Conservation (phyloP, 345 rosid genomes). For the Citrus maxima region DNA sequence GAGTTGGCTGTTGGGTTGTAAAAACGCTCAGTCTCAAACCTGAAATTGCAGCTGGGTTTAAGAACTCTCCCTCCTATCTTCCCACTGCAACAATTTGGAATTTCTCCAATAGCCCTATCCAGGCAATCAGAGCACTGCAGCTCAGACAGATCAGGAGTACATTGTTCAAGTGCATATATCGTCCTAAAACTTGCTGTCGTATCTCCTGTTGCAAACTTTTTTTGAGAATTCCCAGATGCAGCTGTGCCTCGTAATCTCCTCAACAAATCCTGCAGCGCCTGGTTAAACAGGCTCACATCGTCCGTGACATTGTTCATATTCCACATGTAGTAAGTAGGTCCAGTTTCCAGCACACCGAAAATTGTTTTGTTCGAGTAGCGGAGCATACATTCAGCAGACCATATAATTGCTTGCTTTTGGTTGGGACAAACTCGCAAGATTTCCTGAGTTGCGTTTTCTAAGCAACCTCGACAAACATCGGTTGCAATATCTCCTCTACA, state of each 20-base stretch:
- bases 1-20: neutral
- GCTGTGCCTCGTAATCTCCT: conserved; percentile 5
- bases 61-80: conserved; percentile 9
- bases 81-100: conserved; percentile 11
- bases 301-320: neutral
- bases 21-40: conserved; percentile 11
- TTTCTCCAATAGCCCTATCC: neutral
- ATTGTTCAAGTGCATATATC: conserved; percentile 32
- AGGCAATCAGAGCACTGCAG: neutral
- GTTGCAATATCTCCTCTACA: conserved; percentile 29
- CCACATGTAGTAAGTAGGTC: neutral
- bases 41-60: conserved; percentile 19
- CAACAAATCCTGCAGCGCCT: neutral
- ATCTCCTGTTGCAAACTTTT: conserved; percentile 27
- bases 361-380: conserved; percentile 34
- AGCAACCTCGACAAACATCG: conserved; percentile 17
- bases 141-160: conserved; percentile 34
- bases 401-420: conserved; percentile 18
- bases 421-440: conserved; percentile 17
- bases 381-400: conserved; percentile 24
- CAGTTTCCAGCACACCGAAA: neutral
- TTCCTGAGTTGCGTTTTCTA: conserved; percentile 11
- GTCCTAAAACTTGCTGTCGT: neutral
- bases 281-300: conserved; percentile 3
- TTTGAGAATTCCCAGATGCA: conserved; percentile 11